phyloP scores from a whole-genome alignment of 129 eudicot genomes.

The Erigeron canadensis region DNA sequence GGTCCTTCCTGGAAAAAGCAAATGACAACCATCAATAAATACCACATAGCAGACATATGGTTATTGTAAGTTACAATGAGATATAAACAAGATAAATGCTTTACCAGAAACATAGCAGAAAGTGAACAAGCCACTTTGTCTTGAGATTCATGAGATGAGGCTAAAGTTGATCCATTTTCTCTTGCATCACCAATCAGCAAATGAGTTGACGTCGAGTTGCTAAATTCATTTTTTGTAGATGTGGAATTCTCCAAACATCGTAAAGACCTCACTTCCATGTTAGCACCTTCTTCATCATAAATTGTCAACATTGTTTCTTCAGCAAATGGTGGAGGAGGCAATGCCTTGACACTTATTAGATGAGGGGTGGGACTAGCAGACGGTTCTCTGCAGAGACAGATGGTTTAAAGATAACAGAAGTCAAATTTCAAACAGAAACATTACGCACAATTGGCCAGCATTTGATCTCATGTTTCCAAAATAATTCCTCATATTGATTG shows the following conservation, averaged over 20 bases:
- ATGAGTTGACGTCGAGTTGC: conserved; percentile 24
- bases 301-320: conserved; percentile 18
- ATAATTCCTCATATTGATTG: too few species aligned
- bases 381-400: neutral
- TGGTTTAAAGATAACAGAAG: neutral
- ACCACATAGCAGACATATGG: neutral
- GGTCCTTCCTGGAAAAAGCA: conserved; percentile 48
- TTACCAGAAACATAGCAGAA: conserved; percentile 52
- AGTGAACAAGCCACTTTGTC: conserved; percentile 31
- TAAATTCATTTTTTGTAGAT: conserved; percentile 24
- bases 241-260: conserved; percentile 30
- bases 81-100: neutral
- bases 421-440: neutral
- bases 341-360: conserved; percentile 18
- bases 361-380: neutral
- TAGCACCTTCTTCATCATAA: conserved; percentile 25
- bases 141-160: conserved; percentile 20
- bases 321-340: conserved; percentile 37
- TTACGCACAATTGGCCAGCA: too few species aligned
- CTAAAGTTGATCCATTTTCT: conserved; percentile 35
- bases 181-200: conserved; percentile 26
- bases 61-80: neutral
- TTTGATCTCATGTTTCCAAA: too few species aligned
- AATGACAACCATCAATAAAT: conserved; percentile 12
- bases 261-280: conserved; percentile 19